Conservation (phyloP, 345 rosid genomes). For the Populus ilicifolia region DNA sequence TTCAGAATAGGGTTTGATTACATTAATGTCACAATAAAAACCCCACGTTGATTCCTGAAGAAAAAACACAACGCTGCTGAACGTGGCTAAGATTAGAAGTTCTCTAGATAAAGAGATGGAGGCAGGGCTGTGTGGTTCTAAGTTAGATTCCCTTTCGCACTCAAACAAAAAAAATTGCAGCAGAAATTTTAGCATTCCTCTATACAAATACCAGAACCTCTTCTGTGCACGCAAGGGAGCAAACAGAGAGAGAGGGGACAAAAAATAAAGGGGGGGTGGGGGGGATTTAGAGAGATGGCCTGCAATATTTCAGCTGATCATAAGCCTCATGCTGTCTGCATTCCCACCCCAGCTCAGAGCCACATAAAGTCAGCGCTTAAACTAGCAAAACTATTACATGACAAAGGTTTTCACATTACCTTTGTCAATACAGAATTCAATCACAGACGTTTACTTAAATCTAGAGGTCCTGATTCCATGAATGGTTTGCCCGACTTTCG, state of each 20-base stretch:
- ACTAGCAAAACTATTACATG: slow-evolving; percentile 11
- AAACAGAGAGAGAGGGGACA: neutral
- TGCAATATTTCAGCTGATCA: too few species aligned
- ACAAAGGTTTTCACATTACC: neutral
- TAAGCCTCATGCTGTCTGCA: slow-evolving; percentile 3
- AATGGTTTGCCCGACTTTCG: neutral
- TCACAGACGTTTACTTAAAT: neutral
- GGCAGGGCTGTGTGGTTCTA: too few species aligned
- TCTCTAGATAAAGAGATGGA: too few species aligned
- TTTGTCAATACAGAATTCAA: neutral
- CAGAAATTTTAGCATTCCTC: neutral
- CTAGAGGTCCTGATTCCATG: neutral
- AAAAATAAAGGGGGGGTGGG: fast-evolving
- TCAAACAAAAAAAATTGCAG: too few species aligned
- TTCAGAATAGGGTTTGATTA: too few species aligned
- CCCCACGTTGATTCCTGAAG: too few species aligned
- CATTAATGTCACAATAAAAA: too few species aligned
- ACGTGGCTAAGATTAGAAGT: too few species aligned
- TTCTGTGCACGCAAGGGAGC: neutral
- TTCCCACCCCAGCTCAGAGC: slow-evolving; percentile 9
- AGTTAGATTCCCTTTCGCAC: too few species aligned
- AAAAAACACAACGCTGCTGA: too few species aligned
- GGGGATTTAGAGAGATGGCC: too few species aligned
- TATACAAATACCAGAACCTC: neutral
- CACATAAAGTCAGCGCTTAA: slow-evolving; percentile 13